Percentiles rank a stretch among this genome's conserved stretches.
Evolutionary conservation across 2,329 filamentous ascomycete species (phyloP).

Genomic region (Peltaster fructicola): DNA sequence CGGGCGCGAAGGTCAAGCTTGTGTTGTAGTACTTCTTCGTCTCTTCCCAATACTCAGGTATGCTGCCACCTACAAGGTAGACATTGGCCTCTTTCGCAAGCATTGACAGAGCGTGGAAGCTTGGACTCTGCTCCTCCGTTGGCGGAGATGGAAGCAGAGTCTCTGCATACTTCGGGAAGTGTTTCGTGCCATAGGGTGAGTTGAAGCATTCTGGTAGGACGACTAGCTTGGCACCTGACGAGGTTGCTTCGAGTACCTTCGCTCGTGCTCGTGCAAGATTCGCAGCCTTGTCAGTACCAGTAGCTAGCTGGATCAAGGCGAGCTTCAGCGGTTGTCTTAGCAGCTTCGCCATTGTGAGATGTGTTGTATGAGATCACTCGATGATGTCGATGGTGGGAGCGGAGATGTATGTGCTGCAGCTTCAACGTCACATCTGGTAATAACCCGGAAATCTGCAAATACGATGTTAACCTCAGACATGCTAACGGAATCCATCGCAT

Average conservation of each 20-base stretch:
- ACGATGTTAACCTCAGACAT: too few relatives aligned
- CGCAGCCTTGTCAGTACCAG: slow-evolving; percentile 55
- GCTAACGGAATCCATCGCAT: too few relatives aligned
- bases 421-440: too few relatives aligned
- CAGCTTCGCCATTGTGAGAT: slow-evolving; percentile 31
- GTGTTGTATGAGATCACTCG: too few relatives aligned
- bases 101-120: slow-evolving; percentile 64
- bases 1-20: slow-evolving; percentile 61
- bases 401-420: too few relatives aligned
- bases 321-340: slow-evolving; percentile 65
- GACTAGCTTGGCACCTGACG: slow-evolving; percentile 62
- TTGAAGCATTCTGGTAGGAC: slow-evolving; percentile 98
- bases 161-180: slow-evolving; percentile 86
- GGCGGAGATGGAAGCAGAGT: slow-evolving; percentile 51
- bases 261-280: slow-evolving; percentile 69
- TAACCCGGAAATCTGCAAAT: too few relatives aligned
- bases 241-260: slow-evolving; percentile 68
- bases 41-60: slow-evolving; percentile 58
- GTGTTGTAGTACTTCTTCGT: slow-evolving; percentile 80
- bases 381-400: too few relatives aligned
- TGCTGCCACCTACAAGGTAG: slow-evolving; percentile 80
- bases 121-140: slow-evolving; percentile 50
- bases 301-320: slow-evolving; percentile 64
- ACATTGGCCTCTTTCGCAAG: slow-evolving; percentile 63
- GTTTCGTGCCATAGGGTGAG: slow-evolving; percentile 81